Conservation (phyloP, 345 rosid species). For the Boechera stricta region DNA sequence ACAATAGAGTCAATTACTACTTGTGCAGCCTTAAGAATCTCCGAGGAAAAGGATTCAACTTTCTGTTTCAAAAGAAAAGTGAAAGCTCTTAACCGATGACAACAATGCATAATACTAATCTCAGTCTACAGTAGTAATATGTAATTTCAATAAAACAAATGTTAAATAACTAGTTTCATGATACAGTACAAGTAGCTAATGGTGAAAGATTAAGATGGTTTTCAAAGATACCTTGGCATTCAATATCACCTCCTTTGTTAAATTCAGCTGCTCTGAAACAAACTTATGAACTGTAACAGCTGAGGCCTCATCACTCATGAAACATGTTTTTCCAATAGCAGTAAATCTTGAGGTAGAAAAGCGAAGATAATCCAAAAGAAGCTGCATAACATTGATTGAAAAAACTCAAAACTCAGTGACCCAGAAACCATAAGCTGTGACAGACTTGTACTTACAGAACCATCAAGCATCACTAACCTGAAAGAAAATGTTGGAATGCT, state of each 20-base stretch:
- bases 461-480: constrained; percentile 52
- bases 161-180: constrained; percentile 9
- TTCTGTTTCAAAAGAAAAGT: constrained; percentile 52
- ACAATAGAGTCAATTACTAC: constrained; percentile 60
- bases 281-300: constrained; percentile 57
- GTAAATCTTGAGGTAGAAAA: constrained; percentile 62
- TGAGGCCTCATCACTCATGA: constrained; percentile 46
- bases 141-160: constrained; percentile 1
- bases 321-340: constrained; percentile 57
- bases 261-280: constrained; percentile 63
- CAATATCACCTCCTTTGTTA: constrained; percentile 56
- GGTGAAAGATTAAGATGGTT: constrained; percentile 14
- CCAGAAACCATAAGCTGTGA: constrained; percentile 4
- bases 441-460: background rate
- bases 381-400: constrained; percentile 58
- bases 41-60: constrained; percentile 60
- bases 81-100: constrained; percentile 18
- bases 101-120: constrained; percentile 27
- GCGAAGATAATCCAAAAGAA: constrained; percentile 66
- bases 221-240: constrained; percentile 63
- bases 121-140: constrained; percentile 1
- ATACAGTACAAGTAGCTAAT: background rate
- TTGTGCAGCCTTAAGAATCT: constrained; percentile 66
- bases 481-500: constrained; percentile 66
- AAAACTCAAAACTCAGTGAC: constrained; percentile 28